phyloP scores from a whole-genome alignment of 306 rosid genomes.

The Quercus suber region DNA sequence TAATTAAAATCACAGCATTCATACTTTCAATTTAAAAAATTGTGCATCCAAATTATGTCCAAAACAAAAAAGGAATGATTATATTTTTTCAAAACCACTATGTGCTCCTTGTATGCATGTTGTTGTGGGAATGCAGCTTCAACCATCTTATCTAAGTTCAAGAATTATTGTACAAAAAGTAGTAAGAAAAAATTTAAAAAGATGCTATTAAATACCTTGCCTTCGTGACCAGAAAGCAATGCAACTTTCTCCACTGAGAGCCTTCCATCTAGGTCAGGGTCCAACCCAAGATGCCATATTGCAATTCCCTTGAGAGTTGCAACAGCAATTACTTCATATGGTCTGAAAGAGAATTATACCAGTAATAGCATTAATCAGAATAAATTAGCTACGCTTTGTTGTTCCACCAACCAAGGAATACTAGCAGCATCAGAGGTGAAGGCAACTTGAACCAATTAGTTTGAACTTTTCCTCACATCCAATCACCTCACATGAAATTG shows the following conservation, averaged over 20 bases:
- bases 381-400: neutral
- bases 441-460: conserved; percentile 1
- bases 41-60: neutral
- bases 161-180: conserved; percentile 2
- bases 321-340: conserved; percentile 72
- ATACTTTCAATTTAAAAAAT: neutral
- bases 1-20: neutral
- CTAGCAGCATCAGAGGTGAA: neutral
- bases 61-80: neutral
- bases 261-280: conserved; percentile 70
- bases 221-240: conserved; percentile 60
- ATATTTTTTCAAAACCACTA: neutral
- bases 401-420: conserved; percentile 17
- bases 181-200: neutral
- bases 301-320: conserved; percentile 72
- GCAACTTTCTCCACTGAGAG: conserved; percentile 73
- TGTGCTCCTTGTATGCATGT: neutral
- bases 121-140: neutral
- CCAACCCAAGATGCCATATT: conserved; percentile 84
- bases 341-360: conserved; percentile 44
- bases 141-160: neutral
- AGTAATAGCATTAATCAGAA: neutral
- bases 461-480: conserved; percentile 2
- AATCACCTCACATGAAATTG: neutral
- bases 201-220: conserved; percentile 51